Evolutionary conservation across 2,329 filamentous ascomycete species (phyloP).

Genomic region (Fusarium graminum): DNA sequence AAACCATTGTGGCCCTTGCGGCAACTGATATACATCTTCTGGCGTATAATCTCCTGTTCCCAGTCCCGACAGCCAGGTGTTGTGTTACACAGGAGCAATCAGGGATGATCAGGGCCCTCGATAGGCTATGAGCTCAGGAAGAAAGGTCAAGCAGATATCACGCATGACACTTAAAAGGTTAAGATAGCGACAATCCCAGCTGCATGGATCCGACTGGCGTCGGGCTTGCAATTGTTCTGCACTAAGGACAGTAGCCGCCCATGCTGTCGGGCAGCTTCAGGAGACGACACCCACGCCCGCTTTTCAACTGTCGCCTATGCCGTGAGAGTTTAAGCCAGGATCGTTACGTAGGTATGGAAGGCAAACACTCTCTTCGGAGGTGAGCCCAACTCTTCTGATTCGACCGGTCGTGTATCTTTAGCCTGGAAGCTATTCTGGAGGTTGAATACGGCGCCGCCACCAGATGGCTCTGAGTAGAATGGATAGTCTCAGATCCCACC

Average conservation of each 20-base stretch:
- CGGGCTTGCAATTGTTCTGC: background rate
- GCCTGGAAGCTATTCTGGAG: background rate
- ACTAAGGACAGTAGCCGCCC: background rate
- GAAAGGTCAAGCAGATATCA: slow-evolving; percentile 3
- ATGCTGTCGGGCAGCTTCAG: slow-evolving; percentile 3
- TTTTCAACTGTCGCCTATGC: background rate
- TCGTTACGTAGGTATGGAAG: background rate
- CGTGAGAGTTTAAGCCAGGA: background rate
- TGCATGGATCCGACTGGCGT: background rate
- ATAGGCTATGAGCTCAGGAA: slow-evolving; percentile 1
- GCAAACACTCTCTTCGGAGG: background rate
- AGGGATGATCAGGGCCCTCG: background rate
- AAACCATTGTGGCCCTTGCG: slow-evolving; percentile 13
- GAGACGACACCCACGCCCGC: background rate
- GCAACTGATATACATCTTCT: slow-evolving; percentile 25
- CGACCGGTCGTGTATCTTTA: background rate
- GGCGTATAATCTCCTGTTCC: slow-evolving; percentile 38
- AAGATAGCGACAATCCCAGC: slow-evolving; percentile 3
- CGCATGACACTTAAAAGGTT: background rate
- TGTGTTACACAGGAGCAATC: slow-evolving; percentile 7
- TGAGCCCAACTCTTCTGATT: background rate
- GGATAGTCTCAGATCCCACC: slow-evolving; percentile 36
- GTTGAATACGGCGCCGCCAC: slow-evolving; percentile 29
- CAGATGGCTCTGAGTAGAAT: slow-evolving; percentile 9
- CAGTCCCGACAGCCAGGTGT: slow-evolving; percentile 22